A percentile compares a stretch with the other conserved stretches of the same genome.
Conservation (phyloP, 2,329 filamentous ascomycete species). For the Huntiella decipiens region DNA sequence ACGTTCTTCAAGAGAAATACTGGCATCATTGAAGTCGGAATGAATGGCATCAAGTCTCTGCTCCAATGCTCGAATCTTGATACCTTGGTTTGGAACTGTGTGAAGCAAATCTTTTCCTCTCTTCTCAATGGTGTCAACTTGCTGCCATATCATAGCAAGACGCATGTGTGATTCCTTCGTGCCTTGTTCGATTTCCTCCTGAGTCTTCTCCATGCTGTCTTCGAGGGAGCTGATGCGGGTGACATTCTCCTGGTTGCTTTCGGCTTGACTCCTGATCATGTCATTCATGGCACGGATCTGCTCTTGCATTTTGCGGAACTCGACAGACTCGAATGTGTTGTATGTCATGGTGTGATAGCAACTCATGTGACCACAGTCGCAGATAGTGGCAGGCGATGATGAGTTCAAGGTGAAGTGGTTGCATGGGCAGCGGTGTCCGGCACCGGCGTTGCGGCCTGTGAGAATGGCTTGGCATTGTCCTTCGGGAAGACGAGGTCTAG, state of each 20-base stretch:
- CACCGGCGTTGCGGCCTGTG: conserved; percentile 33
- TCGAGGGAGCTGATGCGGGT: conserved; percentile 31
- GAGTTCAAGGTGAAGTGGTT: conserved; percentile 36
- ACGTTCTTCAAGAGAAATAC: conserved; percentile 34
- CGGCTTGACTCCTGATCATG: conserved; percentile 21
- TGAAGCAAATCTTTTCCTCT: conserved; percentile 12
- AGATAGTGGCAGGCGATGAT: conserved; percentile 32
- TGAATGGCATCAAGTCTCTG: conserved; percentile 17
- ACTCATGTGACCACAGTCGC: conserved; percentile 40
- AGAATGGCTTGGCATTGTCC: conserved; percentile 42
- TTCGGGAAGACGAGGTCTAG: conserved; percentile 25
- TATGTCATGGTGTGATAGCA: conserved; percentile 37
- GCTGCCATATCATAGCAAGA: conserved; percentile 33
- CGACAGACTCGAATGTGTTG: conserved; percentile 25
- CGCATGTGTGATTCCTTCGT: conserved; percentile 36
- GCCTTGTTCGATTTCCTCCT: conserved; percentile 30
- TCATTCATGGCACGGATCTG: conserved; percentile 27
- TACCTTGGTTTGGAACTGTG: conserved; percentile 4
- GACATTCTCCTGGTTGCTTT: conserved; percentile 22
- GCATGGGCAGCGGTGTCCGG: conserved; percentile 37
- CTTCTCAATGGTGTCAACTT: conserved; percentile 27
- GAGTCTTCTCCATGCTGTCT: conserved; percentile 33
- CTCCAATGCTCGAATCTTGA: conserved; percentile 7
- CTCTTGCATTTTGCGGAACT: conserved; percentile 29
- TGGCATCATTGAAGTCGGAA: conserved; percentile 28